These are phyloP conservation scores for Chalaropsis thielavioides DNA, from an alignment of 2,329 filamentous ascomycete species.

Conservation along the genomic window DNA sequence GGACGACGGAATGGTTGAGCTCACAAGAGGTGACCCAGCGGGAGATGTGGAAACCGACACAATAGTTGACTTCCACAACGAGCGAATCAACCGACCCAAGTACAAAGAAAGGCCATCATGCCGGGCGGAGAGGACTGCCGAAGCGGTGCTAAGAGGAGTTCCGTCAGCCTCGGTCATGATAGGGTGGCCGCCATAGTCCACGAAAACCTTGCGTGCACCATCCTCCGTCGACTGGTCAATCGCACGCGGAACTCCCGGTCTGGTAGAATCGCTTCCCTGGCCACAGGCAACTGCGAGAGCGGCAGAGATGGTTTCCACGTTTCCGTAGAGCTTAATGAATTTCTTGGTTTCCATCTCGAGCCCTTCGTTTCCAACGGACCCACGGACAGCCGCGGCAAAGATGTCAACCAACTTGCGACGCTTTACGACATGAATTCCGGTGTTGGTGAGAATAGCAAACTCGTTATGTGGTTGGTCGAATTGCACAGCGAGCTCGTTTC, in stretches of 20 bases:
- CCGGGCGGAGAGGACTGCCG: constrained; percentile 72
- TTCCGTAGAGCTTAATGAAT: constrained; percentile 74
- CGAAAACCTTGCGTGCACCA: constrained; percentile 71
- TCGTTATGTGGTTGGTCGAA: constrained; percentile 74
- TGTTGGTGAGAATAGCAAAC: constrained; percentile 82
- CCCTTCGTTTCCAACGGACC: constrained; percentile 60
- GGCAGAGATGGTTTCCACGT: constrained; percentile 76
- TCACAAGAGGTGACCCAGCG: constrained; percentile 47
- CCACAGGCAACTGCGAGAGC: constrained; percentile 90
- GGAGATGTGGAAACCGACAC: constrained; percentile 40
- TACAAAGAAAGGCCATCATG: constrained; percentile 83
- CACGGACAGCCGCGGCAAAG: constrained; percentile 68
- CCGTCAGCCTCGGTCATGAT: constrained; percentile 66
- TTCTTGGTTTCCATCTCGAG: constrained; percentile 68
- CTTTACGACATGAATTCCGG: constrained; percentile 73
- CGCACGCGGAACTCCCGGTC: constrained; percentile 57
- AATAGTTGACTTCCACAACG: constrained; percentile 72
- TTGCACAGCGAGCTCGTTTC: constrained; percentile 92
- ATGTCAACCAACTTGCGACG: constrained; percentile 78
- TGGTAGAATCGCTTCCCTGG: constrained; percentile 58
- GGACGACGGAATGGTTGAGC: constrained; percentile 47
- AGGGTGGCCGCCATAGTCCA: constrained; percentile 82
- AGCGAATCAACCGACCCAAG: constrained; percentile 71
- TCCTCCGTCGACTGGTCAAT: constrained; percentile 79
- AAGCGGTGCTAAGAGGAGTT: constrained; percentile 58